Base-by-base conservation (phyloP, 257 asterid genomes). In the Henckelia pumila region DNA sequence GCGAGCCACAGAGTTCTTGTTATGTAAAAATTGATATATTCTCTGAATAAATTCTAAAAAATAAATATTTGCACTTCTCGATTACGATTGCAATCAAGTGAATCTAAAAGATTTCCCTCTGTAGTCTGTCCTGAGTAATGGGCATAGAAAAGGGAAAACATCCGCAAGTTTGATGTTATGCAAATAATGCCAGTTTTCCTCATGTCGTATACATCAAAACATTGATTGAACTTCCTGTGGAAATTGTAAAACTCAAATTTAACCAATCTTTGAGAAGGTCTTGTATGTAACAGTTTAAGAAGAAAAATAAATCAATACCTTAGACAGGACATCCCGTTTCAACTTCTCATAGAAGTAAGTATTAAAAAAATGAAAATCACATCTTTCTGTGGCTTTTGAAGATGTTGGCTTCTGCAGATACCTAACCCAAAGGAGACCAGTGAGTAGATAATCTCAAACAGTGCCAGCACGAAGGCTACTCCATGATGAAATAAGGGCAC, bases 281-380 rank as follows among this genome's bases (percentile, higher is more conserved):
- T 24, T 52, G 63, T 19, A 21, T 75, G 66, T 64, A 61, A 66
- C 53, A 32, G 65, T 57, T 75, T 55, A 61, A 61, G 70, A 63
- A 44, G 63, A 56, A 74, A 69, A 72, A 37, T 66, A 77, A 71
- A 64, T 55, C 44, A 30, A 59, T 76, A 94, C 99, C 99, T 86
- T 81, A 53, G 58, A 72, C 64, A 76, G 71, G 71, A 82, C 82
- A 76, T 89, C 86, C 73, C 78, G 83, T 79, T 87, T 87, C 82
- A 91, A 82, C 79, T 91, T 94, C 78, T 76, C 73, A 71, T 94
- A 94, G 78, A 94, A 91, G 81, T 83, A 94, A 17, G 99, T 94
- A 77, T 89, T 88, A 11, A 94, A 94, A 67, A 89, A 82, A 72
- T 91, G 95, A 80, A 65, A 89, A 64, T 77, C 73, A 56, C 73